Evolutionary conservation across 2,329 filamentous ascomycete species (phyloP).

Genomic region (Amauroascus niger): DNA sequence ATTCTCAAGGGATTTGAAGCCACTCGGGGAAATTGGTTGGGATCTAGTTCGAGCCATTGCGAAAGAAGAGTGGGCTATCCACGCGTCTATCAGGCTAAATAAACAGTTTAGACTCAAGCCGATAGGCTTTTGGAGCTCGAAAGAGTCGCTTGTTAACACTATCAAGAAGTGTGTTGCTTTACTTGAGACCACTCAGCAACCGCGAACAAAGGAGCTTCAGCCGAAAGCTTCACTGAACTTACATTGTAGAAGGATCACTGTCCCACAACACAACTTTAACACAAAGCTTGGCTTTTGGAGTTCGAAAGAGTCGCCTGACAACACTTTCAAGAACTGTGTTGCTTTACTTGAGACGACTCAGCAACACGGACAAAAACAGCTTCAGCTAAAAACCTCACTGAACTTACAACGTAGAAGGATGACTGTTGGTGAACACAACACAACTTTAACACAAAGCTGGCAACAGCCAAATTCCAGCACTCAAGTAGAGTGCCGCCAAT

Average conservation of each 20-base stretch:
- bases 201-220: too few species aligned
- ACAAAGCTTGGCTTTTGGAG: neutral
- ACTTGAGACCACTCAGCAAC: neutral
- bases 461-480: neutral
- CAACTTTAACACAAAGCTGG: neutral
- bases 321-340: neutral
- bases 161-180: neutral
- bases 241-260: too few species aligned
- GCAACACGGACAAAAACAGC: neutral
- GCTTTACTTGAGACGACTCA: neutral
- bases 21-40: constrained; percentile 29
- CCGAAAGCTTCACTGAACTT: too few species aligned
- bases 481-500: neutral
- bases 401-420: neutral
- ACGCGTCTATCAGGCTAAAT: neutral
- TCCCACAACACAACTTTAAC: too few species aligned
- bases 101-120: constrained; percentile 1
- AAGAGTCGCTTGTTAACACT: neutral
- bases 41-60: constrained; percentile 32
- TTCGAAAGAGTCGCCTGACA: neutral
- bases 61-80: constrained; percentile 20
- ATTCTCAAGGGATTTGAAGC: constrained; percentile 27
- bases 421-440: neutral
- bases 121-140: neutral
- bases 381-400: neutral